Conservation (phyloP, 2,329 filamentous ascomycete genomes). For the Trichoderma sp. region DNA sequence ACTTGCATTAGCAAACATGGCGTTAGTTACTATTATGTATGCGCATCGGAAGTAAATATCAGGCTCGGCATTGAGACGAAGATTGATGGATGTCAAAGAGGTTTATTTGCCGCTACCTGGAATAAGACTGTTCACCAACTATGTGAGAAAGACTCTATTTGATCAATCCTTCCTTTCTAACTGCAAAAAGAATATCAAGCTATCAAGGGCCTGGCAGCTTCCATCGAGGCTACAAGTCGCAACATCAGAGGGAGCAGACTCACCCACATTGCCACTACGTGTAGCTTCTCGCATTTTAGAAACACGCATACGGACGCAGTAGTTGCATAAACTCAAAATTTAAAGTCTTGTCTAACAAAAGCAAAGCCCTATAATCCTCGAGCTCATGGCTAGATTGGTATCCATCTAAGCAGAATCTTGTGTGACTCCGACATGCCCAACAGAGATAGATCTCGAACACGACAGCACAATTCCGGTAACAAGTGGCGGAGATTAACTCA, state of each 20-base stretch:
- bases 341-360: not conserved
- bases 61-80: no score
- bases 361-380: not conserved
- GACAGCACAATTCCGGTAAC: not conserved
- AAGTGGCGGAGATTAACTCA: not conserved
- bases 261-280: no score
- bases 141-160: not conserved
- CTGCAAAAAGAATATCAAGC: not conserved
- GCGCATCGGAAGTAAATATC: no score
- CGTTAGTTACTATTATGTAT: no score
- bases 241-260: not conserved
- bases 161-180: not conserved
- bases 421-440: not conserved
- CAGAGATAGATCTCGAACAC: not conserved
- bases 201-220: not conserved
- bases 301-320: not conserved
- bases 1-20: not conserved
- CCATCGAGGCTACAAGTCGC: not conserved
- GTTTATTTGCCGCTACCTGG: not conserved
- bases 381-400: not conserved
- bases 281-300: not conserved
- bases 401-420: not conserved
- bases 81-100: not conserved
- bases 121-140: not conserved
- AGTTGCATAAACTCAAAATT: not conserved